Percentiles rank a stretch among this genome's conserved stretches.
Evolutionary conservation across 345 rosid genomes (phyloP).

Genomic region (Raphanus raphanistrum): DNA sequence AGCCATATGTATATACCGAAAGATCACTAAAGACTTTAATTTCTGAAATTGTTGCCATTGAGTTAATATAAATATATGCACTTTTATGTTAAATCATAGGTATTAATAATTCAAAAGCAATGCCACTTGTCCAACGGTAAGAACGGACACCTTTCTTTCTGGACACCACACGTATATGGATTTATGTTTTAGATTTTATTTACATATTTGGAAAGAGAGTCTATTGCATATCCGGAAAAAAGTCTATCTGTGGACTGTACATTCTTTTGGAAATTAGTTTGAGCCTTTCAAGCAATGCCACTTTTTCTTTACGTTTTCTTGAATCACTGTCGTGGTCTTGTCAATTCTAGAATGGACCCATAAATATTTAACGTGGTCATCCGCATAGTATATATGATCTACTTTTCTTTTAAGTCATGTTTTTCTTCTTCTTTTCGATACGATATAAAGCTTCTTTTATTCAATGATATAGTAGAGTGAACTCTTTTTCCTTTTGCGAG

Average conservation of each 20-base stretch:
- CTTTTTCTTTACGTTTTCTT: constrained; percentile 22
- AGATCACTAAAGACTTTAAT: background rate
- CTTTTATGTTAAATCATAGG: constrained; percentile 20
- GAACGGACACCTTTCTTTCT: too few species aligned
- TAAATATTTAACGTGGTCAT: constrained; percentile 39
- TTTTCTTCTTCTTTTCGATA: constrained; percentile 7
- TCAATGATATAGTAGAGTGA: constrained; percentile 32
- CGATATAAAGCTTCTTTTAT: constrained; percentile 30
- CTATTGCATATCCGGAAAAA: too few species aligned
- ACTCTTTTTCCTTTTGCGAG: background rate
- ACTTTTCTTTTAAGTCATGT: constrained; percentile 24
- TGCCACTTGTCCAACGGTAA: background rate
- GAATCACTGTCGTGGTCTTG: constrained; percentile 38
- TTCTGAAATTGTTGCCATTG: constrained; percentile 4
- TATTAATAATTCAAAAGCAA: constrained; percentile 24
- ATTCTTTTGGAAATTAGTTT: too few species aligned
- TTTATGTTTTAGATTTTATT: too few species aligned
- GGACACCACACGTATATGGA: too few species aligned
- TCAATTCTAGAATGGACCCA: constrained; percentile 43
- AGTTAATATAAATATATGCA: constrained; percentile 17
- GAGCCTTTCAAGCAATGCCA: constrained; percentile 4
- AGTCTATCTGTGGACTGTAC: too few species aligned
- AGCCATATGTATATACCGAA: constrained; percentile 7
- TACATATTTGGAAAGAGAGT: too few species aligned
- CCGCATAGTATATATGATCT: constrained; percentile 35